Conservation (phyloP, 1,139 yeast species). For the Blastobotrys proliferans region DNA sequence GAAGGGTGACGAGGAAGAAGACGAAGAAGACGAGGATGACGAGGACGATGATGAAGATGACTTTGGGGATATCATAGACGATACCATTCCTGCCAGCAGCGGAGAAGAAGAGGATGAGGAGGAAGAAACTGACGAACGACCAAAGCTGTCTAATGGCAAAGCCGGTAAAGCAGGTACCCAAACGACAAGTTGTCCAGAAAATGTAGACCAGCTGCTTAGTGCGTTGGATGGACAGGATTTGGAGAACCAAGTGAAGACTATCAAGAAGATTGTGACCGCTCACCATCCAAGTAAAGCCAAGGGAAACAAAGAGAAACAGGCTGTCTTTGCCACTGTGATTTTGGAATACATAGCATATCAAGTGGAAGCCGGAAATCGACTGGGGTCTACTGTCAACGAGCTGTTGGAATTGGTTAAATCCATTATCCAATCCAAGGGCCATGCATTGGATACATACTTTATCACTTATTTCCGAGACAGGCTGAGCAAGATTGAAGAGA, state of each 20-base stretch:
- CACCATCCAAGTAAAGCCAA: constrained; percentile 75
- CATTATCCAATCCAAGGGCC: constrained; percentile 60
- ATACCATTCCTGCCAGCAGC: no score
- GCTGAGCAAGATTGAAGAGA: constrained; percentile 46
- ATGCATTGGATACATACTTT: constrained; percentile 48
- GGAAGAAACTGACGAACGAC: no score
- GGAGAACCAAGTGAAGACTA: constrained; percentile 44
- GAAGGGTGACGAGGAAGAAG: constrained; percentile 23
- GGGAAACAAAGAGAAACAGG: constrained; percentile 78
- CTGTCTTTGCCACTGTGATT: constrained; percentile 58
- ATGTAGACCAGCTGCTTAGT: constrained; percentile 48
- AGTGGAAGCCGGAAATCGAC: constrained; percentile 36
- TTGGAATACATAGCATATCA: constrained; percentile 58
- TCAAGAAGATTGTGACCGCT: constrained; percentile 53
- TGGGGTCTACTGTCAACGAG: no score
- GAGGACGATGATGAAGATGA: constrained; percentile 10
- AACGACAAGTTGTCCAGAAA: constrained; percentile 42
- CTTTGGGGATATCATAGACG: constrained; percentile 5
- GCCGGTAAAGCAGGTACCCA: not conserved
- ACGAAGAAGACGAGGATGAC: constrained; percentile 15
- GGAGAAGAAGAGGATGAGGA: constrained; percentile 1
- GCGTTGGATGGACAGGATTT: constrained; percentile 40
- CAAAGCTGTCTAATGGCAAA: no score
- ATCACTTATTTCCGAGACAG: constrained; percentile 53
- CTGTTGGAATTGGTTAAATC: constrained; percentile 46